Base-by-base conservation (phyloP, 345 rosid species). In the Linum usitatissimum region DNA sequence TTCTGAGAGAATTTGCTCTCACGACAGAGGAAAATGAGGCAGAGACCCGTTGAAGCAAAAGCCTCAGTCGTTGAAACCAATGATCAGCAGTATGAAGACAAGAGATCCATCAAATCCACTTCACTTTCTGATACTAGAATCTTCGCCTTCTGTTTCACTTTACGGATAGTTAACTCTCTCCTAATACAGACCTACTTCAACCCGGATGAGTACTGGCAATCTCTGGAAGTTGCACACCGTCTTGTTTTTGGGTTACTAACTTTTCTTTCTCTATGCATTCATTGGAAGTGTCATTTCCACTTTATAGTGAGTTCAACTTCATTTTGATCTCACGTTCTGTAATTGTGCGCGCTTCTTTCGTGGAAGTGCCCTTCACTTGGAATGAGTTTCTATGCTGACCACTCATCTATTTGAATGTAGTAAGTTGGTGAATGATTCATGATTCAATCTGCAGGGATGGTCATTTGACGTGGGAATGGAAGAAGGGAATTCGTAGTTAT, bases 161-260 rank as follows among this genome's bases (percentile, higher is more conserved):
- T 86, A 57, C 78, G 95, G 70, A 68, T 75, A 14, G 76, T 65
- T 14, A 90, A 87, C 64, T 84, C 96, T 8, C 62, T 87, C 75
- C 69, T 86, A 60, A 81, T 93, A 59, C 92, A 90, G 65, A 82
- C 95, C 10, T 86, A 87, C 78, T 90, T 90, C 86, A 82, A 86
- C 71, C 97, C 92, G 6, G 97, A 93, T 68, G 96, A 93, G 69
- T 95, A 93, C 68, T 90, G 95, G 97, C 95, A 93, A 67, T 77
- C 90, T 62, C 95, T 86, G 42, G 97, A 93, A 80, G 92, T 90
- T 36, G 87, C 90, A 10, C 97, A 82, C 57, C 84, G 77, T 36
- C 70, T 78, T 40, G 84, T 73, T 3, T 87, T 92, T n/a, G 99
- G 97, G 94, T 87, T 83, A 79, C 28, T 0, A 55, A 8, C 3